These are phyloP conservation scores for Hemileccinum rubropunctum DNA, from an alignment of 768 basidiomycete species.

Conservation along the genomic window DNA sequence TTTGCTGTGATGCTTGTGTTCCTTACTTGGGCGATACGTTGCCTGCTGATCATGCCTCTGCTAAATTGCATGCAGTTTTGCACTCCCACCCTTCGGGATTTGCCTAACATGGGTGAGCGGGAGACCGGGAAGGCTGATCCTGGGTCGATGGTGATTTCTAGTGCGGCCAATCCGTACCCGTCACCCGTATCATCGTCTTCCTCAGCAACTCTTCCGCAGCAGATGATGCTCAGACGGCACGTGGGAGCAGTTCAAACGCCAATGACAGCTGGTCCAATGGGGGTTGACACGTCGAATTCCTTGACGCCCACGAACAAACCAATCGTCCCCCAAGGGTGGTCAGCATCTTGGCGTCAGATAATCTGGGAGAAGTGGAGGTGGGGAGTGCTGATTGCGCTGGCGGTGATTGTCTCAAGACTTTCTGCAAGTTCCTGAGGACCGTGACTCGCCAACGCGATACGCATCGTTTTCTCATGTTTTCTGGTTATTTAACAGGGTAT, in stretches of 20 bases:
- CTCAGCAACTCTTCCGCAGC: constrained; percentile 20
- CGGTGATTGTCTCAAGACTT: constrained; percentile 73
- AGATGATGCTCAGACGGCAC: constrained; percentile 18
- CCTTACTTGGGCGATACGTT: constrained; percentile 13
- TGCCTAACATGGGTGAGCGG: constrained; percentile 92
- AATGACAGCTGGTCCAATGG: constrained; percentile 12
- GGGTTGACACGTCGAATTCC: constrained; percentile 16
- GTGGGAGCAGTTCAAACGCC: constrained; percentile 19
- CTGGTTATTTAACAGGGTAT: constrained; percentile 12
- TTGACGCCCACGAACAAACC: constrained; percentile 29
- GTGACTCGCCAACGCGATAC: not conserved
- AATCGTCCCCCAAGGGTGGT: constrained; percentile 46
- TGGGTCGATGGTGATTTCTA: constrained; percentile 23
- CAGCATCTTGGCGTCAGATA: constrained; percentile 60
- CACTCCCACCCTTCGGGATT: constrained; percentile 56
- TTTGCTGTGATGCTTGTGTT: constrained; percentile 19
- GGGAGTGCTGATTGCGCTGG: constrained; percentile 74
- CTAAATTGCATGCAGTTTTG: constrained; percentile 55
- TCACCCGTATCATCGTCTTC: constrained; percentile 19
- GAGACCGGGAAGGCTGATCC: constrained; percentile 54
- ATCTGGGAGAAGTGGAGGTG: constrained; percentile 85
- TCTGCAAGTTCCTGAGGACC: constrained; percentile 45
- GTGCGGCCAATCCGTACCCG: constrained; percentile 13
- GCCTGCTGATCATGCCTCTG: constrained; percentile 18
- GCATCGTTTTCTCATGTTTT: constrained; percentile 7